Evolutionary conservation across 2,329 filamentous ascomycete species (phyloP).

Genomic region (Chaetomiaceae sp.): DNA sequence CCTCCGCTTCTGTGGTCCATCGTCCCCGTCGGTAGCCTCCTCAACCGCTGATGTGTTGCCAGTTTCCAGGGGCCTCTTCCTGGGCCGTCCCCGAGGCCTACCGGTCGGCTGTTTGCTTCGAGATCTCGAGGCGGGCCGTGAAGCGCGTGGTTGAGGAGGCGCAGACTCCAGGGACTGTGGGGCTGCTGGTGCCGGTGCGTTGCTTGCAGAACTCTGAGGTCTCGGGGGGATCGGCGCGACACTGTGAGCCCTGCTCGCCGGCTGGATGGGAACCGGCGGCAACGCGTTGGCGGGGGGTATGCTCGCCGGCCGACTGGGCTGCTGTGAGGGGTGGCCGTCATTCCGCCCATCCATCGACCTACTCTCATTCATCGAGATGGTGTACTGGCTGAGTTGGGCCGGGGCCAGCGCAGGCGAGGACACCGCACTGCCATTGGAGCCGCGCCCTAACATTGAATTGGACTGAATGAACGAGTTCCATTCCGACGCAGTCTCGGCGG

Average conservation of each 20-base stretch:
- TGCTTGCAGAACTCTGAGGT: constrained; percentile 19
- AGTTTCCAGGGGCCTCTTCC: constrained; percentile 48
- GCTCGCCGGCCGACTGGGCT: constrained; percentile 19
- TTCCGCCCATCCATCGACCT: constrained; percentile 18
- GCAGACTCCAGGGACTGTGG: constrained; percentile 28
- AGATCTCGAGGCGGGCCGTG: constrained; percentile 57
- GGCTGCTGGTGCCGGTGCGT: constrained; percentile 24
- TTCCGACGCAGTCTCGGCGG: constrained; percentile 58
- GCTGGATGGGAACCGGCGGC: constrained; percentile 9
- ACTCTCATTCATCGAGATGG: constrained; percentile 12
- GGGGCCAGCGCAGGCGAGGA: constrained; percentile 35
- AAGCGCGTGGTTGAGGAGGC: constrained; percentile 34
- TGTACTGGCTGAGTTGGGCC: constrained; percentile 20
- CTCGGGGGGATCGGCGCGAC: constrained; percentile 22
- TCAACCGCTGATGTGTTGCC: constrained; percentile 74
- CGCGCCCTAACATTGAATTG: constrained; percentile 53
- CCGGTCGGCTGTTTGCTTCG: constrained; percentile 48
- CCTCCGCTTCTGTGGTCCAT: constrained; percentile 63
- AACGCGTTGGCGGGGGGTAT: constrained; percentile 17
- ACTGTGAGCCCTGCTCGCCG: constrained; percentile 7
- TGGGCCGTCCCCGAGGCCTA: constrained; percentile 52
- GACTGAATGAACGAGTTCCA: constrained; percentile 76
- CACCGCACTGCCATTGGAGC: constrained; percentile 30
- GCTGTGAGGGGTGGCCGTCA: constrained; percentile 18
- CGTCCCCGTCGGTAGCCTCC: constrained; percentile 58